A percentile compares a stretch with the other conserved stretches of the same genome.
phyloP scores from a whole-genome alignment of 2,329 filamentous ascomycete genomes.

The Pseudogymnoascus sp. region DNA sequence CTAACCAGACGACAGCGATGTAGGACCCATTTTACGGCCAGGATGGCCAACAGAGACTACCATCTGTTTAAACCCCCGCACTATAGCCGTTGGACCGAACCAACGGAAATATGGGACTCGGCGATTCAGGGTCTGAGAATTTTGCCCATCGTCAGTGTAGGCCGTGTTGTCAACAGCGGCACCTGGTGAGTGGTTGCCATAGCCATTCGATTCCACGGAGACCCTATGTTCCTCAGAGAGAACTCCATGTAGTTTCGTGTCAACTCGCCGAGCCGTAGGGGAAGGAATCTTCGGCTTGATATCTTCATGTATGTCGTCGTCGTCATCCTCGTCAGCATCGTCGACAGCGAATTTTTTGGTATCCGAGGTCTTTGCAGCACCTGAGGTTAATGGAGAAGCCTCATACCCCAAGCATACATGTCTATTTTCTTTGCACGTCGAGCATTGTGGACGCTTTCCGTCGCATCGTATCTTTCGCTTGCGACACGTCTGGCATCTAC shows the following conservation, averaged over 20 bases:
- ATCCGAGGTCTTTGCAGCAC: not conserved
- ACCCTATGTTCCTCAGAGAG: not conserved
- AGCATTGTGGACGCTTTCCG: conserved; percentile 63
- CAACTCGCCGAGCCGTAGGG: not conserved
- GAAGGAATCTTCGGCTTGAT: conserved; percentile 14
- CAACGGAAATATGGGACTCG: conserved; percentile 84
- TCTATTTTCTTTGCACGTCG: conserved; percentile 63
- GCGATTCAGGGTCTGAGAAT: conserved; percentile 33
- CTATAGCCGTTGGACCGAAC: conserved; percentile 84
- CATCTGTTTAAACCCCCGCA: conserved; percentile 90
- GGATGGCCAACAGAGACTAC: conserved; percentile 66
- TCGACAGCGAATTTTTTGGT: conserved; percentile 15
- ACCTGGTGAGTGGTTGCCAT: not conserved
- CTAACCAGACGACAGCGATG: conserved; percentile 1
- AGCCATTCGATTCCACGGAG: not conserved
- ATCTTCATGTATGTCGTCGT: conserved; percentile 21
- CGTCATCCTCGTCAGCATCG: conserved; percentile 31
- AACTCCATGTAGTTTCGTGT: not conserved
- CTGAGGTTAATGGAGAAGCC: conserved; percentile 28
- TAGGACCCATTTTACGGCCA: conserved; percentile 43
- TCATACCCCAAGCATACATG: conserved; percentile 62
- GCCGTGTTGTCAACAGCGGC: not conserved
- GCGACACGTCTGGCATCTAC: conserved; percentile 62
- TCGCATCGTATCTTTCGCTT: conserved; percentile 69
- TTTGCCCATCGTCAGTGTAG: not conserved